Conservation (phyloP, 805 yeast species). For the Metschnikowia lunata region DNA sequence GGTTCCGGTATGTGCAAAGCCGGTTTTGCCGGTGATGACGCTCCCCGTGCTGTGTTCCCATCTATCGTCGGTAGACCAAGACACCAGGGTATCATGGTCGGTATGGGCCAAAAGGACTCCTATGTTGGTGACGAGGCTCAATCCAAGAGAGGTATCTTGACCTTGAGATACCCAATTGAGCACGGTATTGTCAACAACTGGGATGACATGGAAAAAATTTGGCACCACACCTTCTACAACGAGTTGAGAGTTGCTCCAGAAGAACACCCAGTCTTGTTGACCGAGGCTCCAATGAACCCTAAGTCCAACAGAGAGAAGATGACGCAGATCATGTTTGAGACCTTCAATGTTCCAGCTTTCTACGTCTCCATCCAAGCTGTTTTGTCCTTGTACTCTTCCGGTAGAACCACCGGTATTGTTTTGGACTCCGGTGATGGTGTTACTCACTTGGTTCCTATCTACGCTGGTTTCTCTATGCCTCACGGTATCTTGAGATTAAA, state of each 20-base stretch:
- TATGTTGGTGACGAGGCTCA: constrained; percentile 99
- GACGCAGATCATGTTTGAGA: constrained; percentile 99
- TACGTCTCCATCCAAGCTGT: constrained; percentile 99
- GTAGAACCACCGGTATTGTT: constrained; percentile 99
- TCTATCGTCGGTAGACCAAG: constrained; percentile 99
- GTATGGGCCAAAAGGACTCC: constrained; percentile 99
- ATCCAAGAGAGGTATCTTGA: constrained; percentile 99
- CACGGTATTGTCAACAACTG: constrained; percentile 99
- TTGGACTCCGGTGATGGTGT: constrained; percentile 99
- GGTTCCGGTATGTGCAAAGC: constrained; percentile 99
- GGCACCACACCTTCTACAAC: constrained; percentile 99
- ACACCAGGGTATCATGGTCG: constrained; percentile 99
- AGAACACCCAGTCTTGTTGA: constrained; percentile 98
- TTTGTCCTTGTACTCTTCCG: constrained; percentile 95
- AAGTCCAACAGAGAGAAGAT: constrained; percentile 99
- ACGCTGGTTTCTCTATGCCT: constrained; percentile 99
- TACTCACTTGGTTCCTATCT: constrained; percentile 99
- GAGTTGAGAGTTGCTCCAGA: constrained; percentile 99
- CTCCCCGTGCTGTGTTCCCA: constrained; percentile 99
- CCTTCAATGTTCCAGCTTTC: constrained; percentile 99
- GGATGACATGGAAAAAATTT: constrained; percentile 99
- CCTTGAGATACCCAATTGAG: constrained; percentile 98
- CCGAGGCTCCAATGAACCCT: constrained; percentile 99
- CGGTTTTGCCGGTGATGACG: constrained; percentile 99
- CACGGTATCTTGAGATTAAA: constrained; percentile 98